These are phyloP conservation scores for Salvia sclarea DNA, from an alignment of 305 asterid species.

Conservation along the genomic window DNA sequence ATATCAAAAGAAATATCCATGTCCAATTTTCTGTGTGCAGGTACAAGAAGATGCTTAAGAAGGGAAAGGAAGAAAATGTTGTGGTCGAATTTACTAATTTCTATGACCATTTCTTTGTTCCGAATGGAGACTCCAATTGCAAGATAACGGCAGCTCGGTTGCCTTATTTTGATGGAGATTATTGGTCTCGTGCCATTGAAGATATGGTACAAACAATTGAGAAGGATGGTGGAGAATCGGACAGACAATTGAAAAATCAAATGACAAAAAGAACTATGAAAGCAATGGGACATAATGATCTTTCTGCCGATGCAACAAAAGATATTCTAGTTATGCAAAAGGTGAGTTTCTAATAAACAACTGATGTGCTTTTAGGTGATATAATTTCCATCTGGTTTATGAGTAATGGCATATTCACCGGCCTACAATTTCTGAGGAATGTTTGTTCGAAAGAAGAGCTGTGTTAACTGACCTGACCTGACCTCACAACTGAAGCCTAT, in stretches of 20 bases:
- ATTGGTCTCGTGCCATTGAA: constrained; percentile 67
- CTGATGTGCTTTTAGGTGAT: constrained; percentile 14
- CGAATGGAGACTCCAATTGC: constrained; percentile 46
- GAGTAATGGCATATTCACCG: neutral
- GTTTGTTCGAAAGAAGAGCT: neutral
- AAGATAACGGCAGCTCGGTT: constrained; percentile 68
- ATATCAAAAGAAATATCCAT: neutral
- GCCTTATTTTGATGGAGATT: constrained; percentile 77
- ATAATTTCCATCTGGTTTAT: constrained; percentile 6
- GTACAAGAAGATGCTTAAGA: constrained; percentile 68
- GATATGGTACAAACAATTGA: constrained; percentile 41
- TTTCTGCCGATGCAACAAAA: constrained; percentile 46
- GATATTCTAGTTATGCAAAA: constrained; percentile 67
- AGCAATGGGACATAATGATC: constrained; percentile 57
- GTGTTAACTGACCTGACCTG: neutral
- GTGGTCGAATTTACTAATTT: constrained; percentile 58
- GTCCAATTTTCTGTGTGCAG: constrained; percentile 39
- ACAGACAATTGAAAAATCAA: constrained; percentile 37
- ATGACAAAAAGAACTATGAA: constrained; percentile 53
- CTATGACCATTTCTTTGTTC: constrained; percentile 58
- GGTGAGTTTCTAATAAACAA: constrained; percentile 39
- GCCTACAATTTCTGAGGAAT: neutral
- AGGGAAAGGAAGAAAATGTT: constrained; percentile 58
- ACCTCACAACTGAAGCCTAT: neutral
- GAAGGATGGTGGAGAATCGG: constrained; percentile 42